These are phyloP conservation scores for Rhizomucor pusillus DNA, from an alignment of 371 early-diverging fungal genomes.

Conservation along the genomic window DNA sequence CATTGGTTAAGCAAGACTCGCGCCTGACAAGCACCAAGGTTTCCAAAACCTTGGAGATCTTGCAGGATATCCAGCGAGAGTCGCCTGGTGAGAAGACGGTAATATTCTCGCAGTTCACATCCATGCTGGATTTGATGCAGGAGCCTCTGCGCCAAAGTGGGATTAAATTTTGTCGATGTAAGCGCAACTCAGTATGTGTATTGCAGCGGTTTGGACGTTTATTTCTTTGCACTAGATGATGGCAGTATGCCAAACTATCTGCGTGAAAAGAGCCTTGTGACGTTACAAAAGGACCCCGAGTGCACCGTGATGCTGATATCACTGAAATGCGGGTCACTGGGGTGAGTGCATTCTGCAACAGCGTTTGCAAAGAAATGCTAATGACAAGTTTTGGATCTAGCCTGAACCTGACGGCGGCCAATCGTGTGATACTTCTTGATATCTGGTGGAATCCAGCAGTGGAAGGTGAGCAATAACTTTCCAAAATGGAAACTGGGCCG, in stretches of 20 bases:
- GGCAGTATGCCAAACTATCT: constrained; percentile 34
- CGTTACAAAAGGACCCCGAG: constrained; percentile 52
- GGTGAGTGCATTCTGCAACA: constrained; percentile 22
- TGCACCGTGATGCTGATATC: constrained; percentile 66
- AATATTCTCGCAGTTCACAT: constrained; percentile 85
- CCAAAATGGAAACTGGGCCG: not conserved
- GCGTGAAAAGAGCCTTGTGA: constrained; percentile 47
- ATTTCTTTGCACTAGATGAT: constrained; percentile 48
- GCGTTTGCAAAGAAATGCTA: not conserved
- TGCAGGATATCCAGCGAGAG: constrained; percentile 27
- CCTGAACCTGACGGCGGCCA: constrained; percentile 73
- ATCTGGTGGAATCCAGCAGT: constrained; percentile 90
- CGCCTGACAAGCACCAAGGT: constrained; percentile 49
- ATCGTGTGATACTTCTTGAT: constrained; percentile 73
- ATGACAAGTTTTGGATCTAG: constrained; percentile 39
- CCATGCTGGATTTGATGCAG: constrained; percentile 75
- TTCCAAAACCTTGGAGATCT: constrained; percentile 43
- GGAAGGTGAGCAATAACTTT: constrained; percentile 51
- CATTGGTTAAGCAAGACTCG: not conserved
- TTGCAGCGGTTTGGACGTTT: too few relatives aligned
- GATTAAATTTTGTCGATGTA: constrained; percentile 57
- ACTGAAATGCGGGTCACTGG: constrained; percentile 70
- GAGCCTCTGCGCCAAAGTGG: constrained; percentile 57
- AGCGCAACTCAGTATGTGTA: too few relatives aligned
- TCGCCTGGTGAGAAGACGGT: constrained; percentile 66